Base-by-base conservation (phyloP, 1,284 basidiomycete genomes). In the Ceratobasidium sp. region DNA sequence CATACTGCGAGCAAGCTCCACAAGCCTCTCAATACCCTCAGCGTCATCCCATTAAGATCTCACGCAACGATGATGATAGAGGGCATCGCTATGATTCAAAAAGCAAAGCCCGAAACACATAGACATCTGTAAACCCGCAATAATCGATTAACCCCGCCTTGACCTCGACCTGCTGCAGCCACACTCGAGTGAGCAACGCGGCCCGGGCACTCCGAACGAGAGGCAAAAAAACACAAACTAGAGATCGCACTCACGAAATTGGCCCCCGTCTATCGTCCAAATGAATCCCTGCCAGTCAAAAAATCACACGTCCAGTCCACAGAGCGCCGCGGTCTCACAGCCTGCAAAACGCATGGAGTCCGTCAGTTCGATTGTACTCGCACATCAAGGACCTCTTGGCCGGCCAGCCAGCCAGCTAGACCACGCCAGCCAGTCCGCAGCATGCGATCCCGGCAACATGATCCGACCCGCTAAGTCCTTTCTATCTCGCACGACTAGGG, bases 71-170 rank as follows among this genome's bases (percentile, higher is more conserved):
- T 56, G 57, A 20, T 46, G 61, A 44, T 48, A 75, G 48, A 65
- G 61, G 61, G 38, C 70, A 28, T 61, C 70, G 26, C 38, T 73
- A 57, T 38, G 71, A 75, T 75, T 75, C 71, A 75, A 75, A 75
- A 75, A 75, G 71, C 71, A 75, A 33, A 33, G n/a, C n/a, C 69
- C 46, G 46, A 75, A 64, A 75, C 71, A 74, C 28, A 62, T 10
- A 13, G 40, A 62, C 52, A 38, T 42, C 28, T 23, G 20, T 28
- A 75, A 75, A 75, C 40, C 50, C 48, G 48, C 40, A 61, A 65
- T 33, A 50, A 50, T 52, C 61, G 40, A 64, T 50, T 46, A 20
- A 52, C 61, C 71, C 71, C 61, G 50, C 57, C 65, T 74, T 23
- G 33, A 38, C 61, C 46, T 75, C 48, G 48, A 75, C 71, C 59